phyloP scores from a whole-genome alignment of 805 yeast species.

The Blastobotrys attinorum region DNA sequence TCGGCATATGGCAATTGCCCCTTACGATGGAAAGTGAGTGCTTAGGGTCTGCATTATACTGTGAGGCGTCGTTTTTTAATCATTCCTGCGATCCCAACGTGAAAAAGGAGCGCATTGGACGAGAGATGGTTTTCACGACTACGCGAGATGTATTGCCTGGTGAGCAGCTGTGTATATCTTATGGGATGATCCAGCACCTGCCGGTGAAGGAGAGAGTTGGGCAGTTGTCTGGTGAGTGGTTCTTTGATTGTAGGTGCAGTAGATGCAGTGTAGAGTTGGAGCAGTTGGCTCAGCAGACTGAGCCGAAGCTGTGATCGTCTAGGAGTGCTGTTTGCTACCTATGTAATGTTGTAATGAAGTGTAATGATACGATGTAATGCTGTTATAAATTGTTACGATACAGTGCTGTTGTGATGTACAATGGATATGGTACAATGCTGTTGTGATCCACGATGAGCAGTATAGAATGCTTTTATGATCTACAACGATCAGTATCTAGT shows the following conservation, averaged over 20 bases:
- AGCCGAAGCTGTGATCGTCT: too few relatives aligned
- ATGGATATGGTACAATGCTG: too few relatives aligned
- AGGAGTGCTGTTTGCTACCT: too few relatives aligned
- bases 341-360: too few relatives aligned
- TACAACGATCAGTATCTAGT: too few relatives aligned
- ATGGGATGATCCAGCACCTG: conserved; percentile 45
- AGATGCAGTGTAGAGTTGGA: conserved; percentile 30
- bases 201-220: conserved; percentile 34
- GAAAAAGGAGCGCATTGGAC: conserved; percentile 35
- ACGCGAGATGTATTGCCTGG: conserved; percentile 33
- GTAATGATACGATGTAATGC: too few relatives aligned
- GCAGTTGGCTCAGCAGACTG: too few relatives aligned
- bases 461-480: too few relatives aligned
- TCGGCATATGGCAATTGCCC: conserved; percentile 55
- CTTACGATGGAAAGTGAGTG: conserved; percentile 36
- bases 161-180: conserved; percentile 52
- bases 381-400: too few relatives aligned
- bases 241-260: conserved; percentile 47
- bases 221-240: conserved; percentile 46
- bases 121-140: conserved; percentile 38
- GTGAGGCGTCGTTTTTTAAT: conserved; percentile 60
- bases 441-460: too few relatives aligned
- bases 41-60: conserved; percentile 53
- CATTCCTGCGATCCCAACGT: conserved; percentile 57
- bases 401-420: too few relatives aligned